Base-by-base conservation (phyloP, 352 stramenopile genomes). In the Globisporangium takayamanum region DNA sequence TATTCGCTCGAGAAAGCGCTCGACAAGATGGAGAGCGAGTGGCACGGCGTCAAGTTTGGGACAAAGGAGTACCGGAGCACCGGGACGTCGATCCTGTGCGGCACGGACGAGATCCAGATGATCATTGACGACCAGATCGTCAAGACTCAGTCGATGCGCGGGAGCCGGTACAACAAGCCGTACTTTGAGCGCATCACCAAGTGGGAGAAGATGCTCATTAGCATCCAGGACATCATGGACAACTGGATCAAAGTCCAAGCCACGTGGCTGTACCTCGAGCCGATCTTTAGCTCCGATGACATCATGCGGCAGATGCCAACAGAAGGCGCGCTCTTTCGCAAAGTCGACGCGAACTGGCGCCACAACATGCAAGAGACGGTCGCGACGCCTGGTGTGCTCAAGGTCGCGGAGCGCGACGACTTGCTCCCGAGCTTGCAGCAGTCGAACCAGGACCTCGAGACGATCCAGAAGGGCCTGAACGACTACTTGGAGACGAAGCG, bases 41-140 rank as follows among this genome's bases (percentile, higher is more conserved):
- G 94, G 93, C 68, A 87, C 39, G 79, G 75, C 36, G 76, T 98
- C 50, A 91, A 92, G 57, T 98, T 98, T 53, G 87, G 87, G 36
- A 96, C 95, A 11, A 97, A 97, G 63, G 83, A 91, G 50, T 98
- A 98, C 68, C 95, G 95, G 36, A 74, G 95, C 12, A 97, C 89
- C 2, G 92, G 90, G n/a, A 98, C 92, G 8, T 97, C 76, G 6
- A 95, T 98, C 37, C 59, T 95, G 52, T 92, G 79, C 36, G 80
- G 73, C 4, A 90, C 80, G 0, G 88, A 96, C 57, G 92, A 98
- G 53, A 95, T 98, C 64, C 87, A 97, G 57, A 83, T 94, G 57
- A 88, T 98, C 59, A 89, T 98, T 20, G 89, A 98, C 53, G 93
- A 98, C 66, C 93, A 98, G 70, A 97, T 98, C 46, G 89, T 98